Base-by-base conservation (phyloP, 2,329 filamentous ascomycete genomes). In the Clonostachys chloroleuca region DNA sequence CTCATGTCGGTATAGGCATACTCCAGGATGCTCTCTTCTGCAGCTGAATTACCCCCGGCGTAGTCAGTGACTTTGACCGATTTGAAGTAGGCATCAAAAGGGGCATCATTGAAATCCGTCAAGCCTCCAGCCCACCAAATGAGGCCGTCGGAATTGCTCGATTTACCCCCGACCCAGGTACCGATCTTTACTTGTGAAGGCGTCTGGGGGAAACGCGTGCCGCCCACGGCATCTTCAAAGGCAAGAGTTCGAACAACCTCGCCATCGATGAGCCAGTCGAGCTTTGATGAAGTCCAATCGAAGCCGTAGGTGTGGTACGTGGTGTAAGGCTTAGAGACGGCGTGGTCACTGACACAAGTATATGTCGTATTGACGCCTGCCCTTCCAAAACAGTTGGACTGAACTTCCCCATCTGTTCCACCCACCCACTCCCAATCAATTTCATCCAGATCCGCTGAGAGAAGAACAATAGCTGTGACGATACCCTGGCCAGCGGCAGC, bases 351-450 rank as follows among this genome's bases (percentile, higher is more conserved):
- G 60, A 80, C 85, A 52, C 86, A 84, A 68, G 89, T 83, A 66
- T 83, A 90, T 56, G 81, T 74, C 48, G 77, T 78, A n/a, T 77
- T 77, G 47, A 78, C 83, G 66, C 88, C 71, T 49, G 86, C 87
- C 73, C 89, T 87, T 70, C 83, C 80, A 68, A 87, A 89, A 73
- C 90, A 95, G 72, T 95, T 95, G 63, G 83, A 87, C 72, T 96
- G 92, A 33, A 92, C 91, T 64, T 92, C 76, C 24, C 74, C 67
- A 54, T 77, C 70, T 60, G 89, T 81, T 45, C 83, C 84, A 49
- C 92, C 94, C 49, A 97, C 77, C 86, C 89, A 96, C 69, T 97
- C 92, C 87, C 90, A 95, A 67, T 97, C 92, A 52, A 97, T 94
- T 75, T 68, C 65, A 64, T 97, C 92, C 30, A 96, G 78, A 60